phyloP scores from a whole-genome alignment of 768 basidiomycete genomes.

The Mycena epipterygia region DNA sequence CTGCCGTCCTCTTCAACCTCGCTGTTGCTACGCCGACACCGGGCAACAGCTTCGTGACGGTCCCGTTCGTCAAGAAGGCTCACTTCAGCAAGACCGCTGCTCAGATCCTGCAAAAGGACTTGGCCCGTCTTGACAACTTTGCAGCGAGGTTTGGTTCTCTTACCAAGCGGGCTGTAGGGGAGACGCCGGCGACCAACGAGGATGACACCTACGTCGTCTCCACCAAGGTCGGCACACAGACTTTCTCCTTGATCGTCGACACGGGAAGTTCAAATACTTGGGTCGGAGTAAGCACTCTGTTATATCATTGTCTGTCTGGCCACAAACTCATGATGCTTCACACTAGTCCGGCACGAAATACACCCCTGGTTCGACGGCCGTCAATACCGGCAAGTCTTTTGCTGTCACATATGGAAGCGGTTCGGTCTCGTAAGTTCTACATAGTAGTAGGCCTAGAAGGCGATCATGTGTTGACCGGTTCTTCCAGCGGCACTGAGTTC shows the following conservation, averaged over 20 bases:
- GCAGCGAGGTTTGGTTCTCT: conserved; percentile 1
- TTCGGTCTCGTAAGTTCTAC: conserved; percentile 4
- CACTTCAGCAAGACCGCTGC: conserved; percentile 8
- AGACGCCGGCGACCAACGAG: conserved; percentile 12
- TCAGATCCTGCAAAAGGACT: conserved; percentile 6
- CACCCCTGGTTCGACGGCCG: neutral
- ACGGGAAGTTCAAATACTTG: conserved; percentile 19
- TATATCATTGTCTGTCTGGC: neutral
- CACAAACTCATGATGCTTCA: conserved; percentile 5
- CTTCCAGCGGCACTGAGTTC: conserved; percentile 20
- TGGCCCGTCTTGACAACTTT: conserved; percentile 7
- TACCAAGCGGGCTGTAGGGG: conserved; percentile 10
- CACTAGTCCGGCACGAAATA: neutral
- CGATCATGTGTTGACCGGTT: neutral
- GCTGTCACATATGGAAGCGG: conserved; percentile 8
- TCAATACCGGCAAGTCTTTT: neutral
- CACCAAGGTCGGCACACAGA: conserved; percentile 13
- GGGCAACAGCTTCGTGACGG: conserved; percentile 3
- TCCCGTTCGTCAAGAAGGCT: conserved; percentile 9
- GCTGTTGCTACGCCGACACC: conserved; percentile 6
- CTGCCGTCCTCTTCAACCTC: conserved; percentile 7
- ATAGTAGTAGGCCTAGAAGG: neutral
- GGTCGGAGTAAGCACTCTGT: conserved; percentile 10
- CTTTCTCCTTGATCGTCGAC: conserved; percentile 16
- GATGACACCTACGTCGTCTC: conserved; percentile 2